Evolutionary conservation across 257 asterid genomes (phyloP).

Genomic region (Solanum ossicruentum): DNA sequence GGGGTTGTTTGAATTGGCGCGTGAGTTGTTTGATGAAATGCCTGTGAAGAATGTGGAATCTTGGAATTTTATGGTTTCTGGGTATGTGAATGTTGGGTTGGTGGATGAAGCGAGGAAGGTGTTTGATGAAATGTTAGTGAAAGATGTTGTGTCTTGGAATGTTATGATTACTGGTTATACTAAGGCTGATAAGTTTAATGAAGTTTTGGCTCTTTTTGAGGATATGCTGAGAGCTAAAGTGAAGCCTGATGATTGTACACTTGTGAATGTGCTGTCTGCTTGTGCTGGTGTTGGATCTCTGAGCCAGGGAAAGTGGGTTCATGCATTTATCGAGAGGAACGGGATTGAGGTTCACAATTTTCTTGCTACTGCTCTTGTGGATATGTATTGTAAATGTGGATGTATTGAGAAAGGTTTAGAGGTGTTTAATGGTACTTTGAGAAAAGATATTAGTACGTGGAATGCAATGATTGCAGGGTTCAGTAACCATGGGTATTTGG

Average conservation of each 20-base stretch:
- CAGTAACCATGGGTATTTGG: constrained; percentile 24
- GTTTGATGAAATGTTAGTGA: constrained; percentile 19
- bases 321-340: constrained; percentile 7
- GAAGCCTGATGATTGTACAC: constrained; percentile 21
- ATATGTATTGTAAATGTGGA: constrained; percentile 36
- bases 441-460: constrained; percentile 28
- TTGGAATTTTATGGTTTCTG: constrained; percentile 29
- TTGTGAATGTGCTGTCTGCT: constrained; percentile 25
- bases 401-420: constrained; percentile 17
- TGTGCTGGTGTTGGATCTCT: constrained; percentile 25
- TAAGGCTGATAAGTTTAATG: constrained; percentile 6
- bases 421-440: constrained; percentile 9
- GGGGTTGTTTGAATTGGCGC: constrained; percentile 18
- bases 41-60: constrained; percentile 24
- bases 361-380: constrained; percentile 28
- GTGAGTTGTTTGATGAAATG: constrained; percentile 19
- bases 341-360: constrained; percentile 11
- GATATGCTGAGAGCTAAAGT: constrained; percentile 12
- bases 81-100: constrained; percentile 15
- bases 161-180: constrained; percentile 22
- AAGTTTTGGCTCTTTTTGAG: constrained; percentile 14
- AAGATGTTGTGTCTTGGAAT: constrained; percentile 33
- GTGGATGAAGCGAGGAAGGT: constrained; percentile 19
- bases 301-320: constrained; percentile 27
- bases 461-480: constrained; percentile 29